Base-by-base conservation (phyloP, 139 green algal genomes). In the Diplosphaera chodatii region DNA sequence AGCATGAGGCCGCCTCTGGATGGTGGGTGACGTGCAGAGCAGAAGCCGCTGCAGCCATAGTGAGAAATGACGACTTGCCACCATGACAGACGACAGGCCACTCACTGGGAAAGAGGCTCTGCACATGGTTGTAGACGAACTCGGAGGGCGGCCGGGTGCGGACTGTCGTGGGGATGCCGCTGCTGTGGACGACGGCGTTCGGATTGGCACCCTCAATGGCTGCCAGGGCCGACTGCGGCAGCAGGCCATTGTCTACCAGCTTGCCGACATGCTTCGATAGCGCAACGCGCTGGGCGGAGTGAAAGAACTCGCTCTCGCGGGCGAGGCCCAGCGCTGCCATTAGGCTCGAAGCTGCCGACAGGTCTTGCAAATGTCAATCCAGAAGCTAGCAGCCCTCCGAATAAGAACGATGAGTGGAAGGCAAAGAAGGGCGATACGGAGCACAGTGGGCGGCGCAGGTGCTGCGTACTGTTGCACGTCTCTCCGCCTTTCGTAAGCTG, bases 161-260 rank as follows among this genome's bases (percentile, higher is more conserved):
- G 15, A 55, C 20, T 4, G 32, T 40, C 16, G 32, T 30, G 20
- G 30, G 32, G 18, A 28, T 69, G 64, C 64, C 48, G 16, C 48
- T 69, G 64, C 22, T 27, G 32, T 69, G 31, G 15, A 32, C 32
- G 22, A 29, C 22, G 23, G 23, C 25, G 13, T 69, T 69, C 31
- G n/a, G 28, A 20, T 32, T 48, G 30, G 64, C 32, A 20, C 23
- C 32, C 64, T 55, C 20, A 8, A 55, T 55, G 30, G 32, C 32
- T 28, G 32, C 32, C 32, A 71, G 55, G 22, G 69, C 55, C 4
- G 63, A 64, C 22, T 64, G 22, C 13, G 71, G 71, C 29, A 76
- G 31, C 40, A 70, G 40, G 25, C 71, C 71, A 27, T 66, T 40
- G 15, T 28, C 40, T 4, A 76, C 64, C 48, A 76, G 63, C 64